Percentiles rank a stretch among this genome's conserved stretches.
These are phyloP conservation scores for Phytopythium sindhum DNA, from an alignment of 352 stramenopile species.

Conservation along the genomic window DNA sequence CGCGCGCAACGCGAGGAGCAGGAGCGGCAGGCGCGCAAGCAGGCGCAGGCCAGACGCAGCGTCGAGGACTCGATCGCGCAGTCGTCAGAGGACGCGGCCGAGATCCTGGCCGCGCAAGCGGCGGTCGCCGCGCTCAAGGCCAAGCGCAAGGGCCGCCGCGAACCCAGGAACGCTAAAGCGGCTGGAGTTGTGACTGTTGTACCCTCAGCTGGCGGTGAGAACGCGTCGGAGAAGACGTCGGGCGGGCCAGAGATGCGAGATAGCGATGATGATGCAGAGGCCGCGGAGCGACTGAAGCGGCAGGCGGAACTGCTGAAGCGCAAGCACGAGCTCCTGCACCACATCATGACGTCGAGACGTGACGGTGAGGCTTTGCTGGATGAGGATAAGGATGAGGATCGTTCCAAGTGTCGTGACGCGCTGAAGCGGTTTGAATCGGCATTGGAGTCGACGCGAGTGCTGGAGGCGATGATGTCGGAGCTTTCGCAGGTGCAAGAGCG, in stretches of 20 bases:
- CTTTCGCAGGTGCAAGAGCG: conserved; percentile 26
- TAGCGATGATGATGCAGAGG: conserved; percentile 1
- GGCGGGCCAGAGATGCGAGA: neutral
- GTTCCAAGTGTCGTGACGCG: conserved; percentile 4
- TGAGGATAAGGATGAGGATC: conserved; percentile 3
- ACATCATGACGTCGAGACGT: conserved; percentile 37
- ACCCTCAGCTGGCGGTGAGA: neutral
- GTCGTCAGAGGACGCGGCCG: conserved; percentile 45
- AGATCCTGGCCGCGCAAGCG: conserved; percentile 59
- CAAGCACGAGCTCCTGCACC: conserved; percentile 55
- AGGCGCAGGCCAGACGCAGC: conserved; percentile 39
- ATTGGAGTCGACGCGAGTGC: conserved; percentile 22
- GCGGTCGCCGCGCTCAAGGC: conserved; percentile 65
- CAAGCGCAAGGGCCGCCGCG: conserved; percentile 18
- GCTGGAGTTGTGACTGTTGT: too few relatives aligned
- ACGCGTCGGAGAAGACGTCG: neutral
- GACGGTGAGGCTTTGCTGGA: conserved; percentile 31
- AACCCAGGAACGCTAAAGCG: neutral
- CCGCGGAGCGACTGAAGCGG: conserved; percentile 18
- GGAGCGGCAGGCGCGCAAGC: conserved; percentile 28
- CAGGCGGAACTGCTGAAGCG: conserved; percentile 32
- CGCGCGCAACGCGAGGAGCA: conserved; percentile 27
- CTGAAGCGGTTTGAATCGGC: conserved; percentile 28
- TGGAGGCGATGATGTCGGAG: conserved; percentile 40
- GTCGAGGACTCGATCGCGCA: conserved; percentile 43